A percentile compares a stretch with the other conserved stretches of the same genome.
Evolutionary conservation across 345 rosid species (phyloP).

Genomic region (Erodium maritimum): DNA sequence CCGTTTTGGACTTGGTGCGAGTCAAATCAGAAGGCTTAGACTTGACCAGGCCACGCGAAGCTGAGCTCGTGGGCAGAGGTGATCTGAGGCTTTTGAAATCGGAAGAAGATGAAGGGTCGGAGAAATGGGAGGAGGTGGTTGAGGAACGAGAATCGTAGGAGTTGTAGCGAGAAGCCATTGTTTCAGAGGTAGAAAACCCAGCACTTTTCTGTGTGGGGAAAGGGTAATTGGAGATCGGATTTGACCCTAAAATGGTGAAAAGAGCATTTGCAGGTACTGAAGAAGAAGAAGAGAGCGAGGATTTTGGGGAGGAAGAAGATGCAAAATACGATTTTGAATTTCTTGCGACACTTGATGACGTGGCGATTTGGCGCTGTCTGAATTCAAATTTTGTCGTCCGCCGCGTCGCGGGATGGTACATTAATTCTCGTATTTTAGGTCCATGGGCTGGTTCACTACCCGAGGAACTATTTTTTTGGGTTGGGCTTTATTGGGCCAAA

Average conservation of each 20-base stretch:
- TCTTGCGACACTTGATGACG: slow-evolving; percentile 5
- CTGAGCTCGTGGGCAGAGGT: slow-evolving; percentile 13
- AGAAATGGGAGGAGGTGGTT: slow-evolving; percentile 36
- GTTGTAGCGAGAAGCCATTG: slow-evolving; percentile 46
- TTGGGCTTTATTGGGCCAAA: no score
- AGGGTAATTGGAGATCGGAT: no score
- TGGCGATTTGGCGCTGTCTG: slow-evolving; percentile 14
- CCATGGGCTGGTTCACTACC: no score
- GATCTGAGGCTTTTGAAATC: slow-evolving; percentile 20
- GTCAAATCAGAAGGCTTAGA: slow-evolving; percentile 34
- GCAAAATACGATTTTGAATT: no score
- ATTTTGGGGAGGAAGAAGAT: no score
- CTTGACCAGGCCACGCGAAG: slow-evolving; percentile 41
- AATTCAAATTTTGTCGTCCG: slow-evolving; percentile 15
- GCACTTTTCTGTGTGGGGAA: no score
- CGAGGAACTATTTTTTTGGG: no score
- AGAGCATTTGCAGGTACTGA: no score
- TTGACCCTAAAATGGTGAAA: slow-evolving; percentile 25
- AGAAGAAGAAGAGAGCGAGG: not conserved
- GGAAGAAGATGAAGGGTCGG: slow-evolving; percentile 50
- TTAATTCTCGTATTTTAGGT: no score
- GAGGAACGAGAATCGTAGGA: slow-evolving; percentile 60
- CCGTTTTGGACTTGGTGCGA: slow-evolving; percentile 3
- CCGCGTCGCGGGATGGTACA: no score
- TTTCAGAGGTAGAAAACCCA: no score